Base-by-base conservation (phyloP, 768 basidiomycete genomes). In the Suillus subluteus region DNA sequence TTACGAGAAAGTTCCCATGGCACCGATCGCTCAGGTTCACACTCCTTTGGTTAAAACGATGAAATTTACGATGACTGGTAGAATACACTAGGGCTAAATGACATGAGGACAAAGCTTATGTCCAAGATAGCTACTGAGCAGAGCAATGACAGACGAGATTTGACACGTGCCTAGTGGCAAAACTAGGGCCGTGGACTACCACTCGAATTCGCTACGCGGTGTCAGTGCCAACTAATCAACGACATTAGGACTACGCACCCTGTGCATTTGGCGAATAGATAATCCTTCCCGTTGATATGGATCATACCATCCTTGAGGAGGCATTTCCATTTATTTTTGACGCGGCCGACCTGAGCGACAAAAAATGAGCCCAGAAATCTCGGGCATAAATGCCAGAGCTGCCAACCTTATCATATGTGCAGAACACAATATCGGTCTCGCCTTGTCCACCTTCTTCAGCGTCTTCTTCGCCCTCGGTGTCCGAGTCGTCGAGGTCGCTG, bases 251-350 rank as follows among this genome's bases (percentile, higher is more conserved):
- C 5, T 35, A 79, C 89, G 75, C 74, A 98, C 97, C 97, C 97
- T 7, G 89, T 95, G 80, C 97, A 99, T 78, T 98, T 97, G 63
- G 93, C 87, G 75, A 99, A 99, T 18, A 99, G 86, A 80, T 99
- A 99, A 74, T 99, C 98, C 73, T 93, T 95, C 38, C 97, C 97
- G 70, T 98, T 98, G 71, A 98, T 88, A 71, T 95, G 94, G 69
- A 98, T 93, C 90, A 99, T 95, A 4, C 98, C 98, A 70, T 99
- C 98, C 79, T 98, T 98, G 62, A 99, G 85, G 30, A 94, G 89
- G 67, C 96, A 96, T 83, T 99, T 99, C 98, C 98, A 99, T 82
- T 99, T 99, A 82, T 98, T 99, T 82, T 99, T 99, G 32, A 99
- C 97, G n/a, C 98, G 87, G 54, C 96, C 95, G 43, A 99, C 97